Conservation (phyloP, 73 alveolate genomes). For the Paramecium primaurelia region DNA sequence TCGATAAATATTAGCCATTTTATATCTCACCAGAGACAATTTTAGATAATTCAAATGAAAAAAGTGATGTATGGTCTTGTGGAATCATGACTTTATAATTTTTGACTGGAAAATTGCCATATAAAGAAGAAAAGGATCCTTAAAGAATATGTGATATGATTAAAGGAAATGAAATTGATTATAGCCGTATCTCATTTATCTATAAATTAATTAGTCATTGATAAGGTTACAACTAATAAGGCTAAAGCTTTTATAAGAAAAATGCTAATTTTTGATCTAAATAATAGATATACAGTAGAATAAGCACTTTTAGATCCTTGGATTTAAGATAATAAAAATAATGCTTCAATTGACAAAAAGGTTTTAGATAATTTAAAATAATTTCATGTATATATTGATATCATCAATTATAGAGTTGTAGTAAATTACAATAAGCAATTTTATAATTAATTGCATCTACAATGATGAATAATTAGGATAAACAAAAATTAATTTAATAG, state of each 20-base stretch:
- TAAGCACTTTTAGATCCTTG: slow-evolving; percentile 45
- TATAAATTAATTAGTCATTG: not conserved
- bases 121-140: slow-evolving; percentile 78
- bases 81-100: slow-evolving; percentile 90
- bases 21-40: slow-evolving; percentile 87
- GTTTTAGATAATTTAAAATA: not conserved
- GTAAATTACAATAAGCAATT: not conserved
- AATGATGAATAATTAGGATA: slow-evolving; percentile 39
- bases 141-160: slow-evolving; percentile 60
- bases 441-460: not conserved
- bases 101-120: slow-evolving; percentile 94
- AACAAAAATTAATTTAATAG: not conserved
- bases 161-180: slow-evolving; percentile 37
- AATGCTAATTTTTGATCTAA: slow-evolving; percentile 50
- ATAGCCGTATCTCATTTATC: not conserved
- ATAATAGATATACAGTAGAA: not conserved
- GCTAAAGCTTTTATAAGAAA: slow-evolving; percentile 58
- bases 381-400: not conserved
- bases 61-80: slow-evolving; percentile 92
- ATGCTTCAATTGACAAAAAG: not conserved
- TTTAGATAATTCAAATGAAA: slow-evolving; percentile 67
- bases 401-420: not conserved
- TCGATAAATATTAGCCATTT: slow-evolving; percentile 53
- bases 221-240: slow-evolving; percentile 6
- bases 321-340: slow-evolving; percentile 23